Conservation (phyloP, 2,329 filamentous ascomycete species). For the Fusarium tuaranense region DNA sequence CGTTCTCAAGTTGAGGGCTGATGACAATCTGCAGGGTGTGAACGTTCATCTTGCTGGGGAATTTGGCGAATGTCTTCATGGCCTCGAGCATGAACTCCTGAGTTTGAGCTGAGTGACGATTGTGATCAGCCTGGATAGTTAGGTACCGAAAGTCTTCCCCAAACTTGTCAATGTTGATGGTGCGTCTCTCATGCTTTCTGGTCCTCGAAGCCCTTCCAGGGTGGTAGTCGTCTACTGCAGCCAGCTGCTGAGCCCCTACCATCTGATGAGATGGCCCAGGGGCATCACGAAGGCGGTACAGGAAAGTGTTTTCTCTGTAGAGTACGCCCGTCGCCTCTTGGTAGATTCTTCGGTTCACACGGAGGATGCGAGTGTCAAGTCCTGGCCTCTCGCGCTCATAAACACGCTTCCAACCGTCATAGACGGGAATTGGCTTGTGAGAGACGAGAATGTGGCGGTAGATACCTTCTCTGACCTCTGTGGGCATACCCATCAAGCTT, state of each 20-base stretch:
- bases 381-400: constrained; percentile 44
- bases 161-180: constrained; percentile 51
- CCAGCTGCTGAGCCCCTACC: constrained; percentile 26
- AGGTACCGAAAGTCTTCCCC: constrained; percentile 55
- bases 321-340: constrained; percentile 55
- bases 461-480: constrained; percentile 47
- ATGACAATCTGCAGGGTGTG: constrained; percentile 58
- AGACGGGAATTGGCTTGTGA: constrained; percentile 48
- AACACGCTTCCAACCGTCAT: constrained; percentile 49
- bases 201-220: constrained; percentile 2
- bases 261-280: constrained; percentile 22
- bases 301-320: constrained; percentile 61
- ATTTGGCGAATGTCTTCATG: constrained; percentile 51
- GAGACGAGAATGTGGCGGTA: constrained; percentile 49
- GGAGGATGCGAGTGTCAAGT: constrained; percentile 54
- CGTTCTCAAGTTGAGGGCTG: constrained; percentile 40
- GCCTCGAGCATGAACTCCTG: constrained; percentile 50
- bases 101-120: constrained; percentile 47
- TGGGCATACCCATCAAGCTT: constrained; percentile 39
- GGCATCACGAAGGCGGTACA: constrained; percentile 58
- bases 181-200: constrained; percentile 22
- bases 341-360: constrained; percentile 49
- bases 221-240: constrained; percentile 28
- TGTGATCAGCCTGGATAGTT: constrained; percentile 57
- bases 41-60: constrained; percentile 43